Evolutionary conservation across 2,329 filamentous ascomycete species (phyloP).

Genomic region (Cytospora schulzeri): DNA sequence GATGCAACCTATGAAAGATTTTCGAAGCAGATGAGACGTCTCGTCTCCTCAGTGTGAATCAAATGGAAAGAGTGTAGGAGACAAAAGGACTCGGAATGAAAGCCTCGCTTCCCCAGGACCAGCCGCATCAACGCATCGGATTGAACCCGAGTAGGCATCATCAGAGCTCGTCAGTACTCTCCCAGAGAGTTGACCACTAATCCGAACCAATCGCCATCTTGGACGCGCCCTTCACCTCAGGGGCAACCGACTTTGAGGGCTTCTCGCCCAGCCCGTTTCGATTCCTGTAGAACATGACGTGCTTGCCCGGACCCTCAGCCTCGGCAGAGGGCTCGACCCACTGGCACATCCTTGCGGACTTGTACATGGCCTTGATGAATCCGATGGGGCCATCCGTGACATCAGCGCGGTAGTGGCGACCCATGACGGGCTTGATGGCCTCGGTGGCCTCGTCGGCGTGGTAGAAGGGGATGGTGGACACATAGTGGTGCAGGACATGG

Average conservation of each 20-base stretch:
- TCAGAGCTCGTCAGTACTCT: not conserved
- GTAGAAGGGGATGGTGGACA: conserved; percentile 96
- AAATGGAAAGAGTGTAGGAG: not conserved
- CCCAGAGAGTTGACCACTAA: conserved; percentile 1
- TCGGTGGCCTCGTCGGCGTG: conserved; percentile 92
- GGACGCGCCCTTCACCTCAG: not conserved
- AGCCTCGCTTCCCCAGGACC: not conserved
- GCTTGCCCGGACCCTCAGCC: conserved; percentile 77
- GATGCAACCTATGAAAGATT: not conserved
- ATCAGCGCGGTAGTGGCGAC: conserved; percentile 88
- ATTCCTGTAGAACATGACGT: conserved; percentile 94
- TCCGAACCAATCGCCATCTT: not conserved
- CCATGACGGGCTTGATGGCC: conserved; percentile 94
- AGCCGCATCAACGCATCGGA: not conserved
- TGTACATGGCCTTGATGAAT: conserved; percentile 84
- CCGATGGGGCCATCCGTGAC: conserved; percentile 74
- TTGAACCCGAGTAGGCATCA: not conserved
- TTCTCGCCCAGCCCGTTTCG: conserved; percentile 77
- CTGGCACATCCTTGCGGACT: conserved; percentile 82
- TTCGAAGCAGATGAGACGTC: not conserved
- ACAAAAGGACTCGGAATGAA: not conserved
- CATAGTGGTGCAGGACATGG: conserved; percentile 96
- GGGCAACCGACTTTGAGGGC: conserved; percentile 36
- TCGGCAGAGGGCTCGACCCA: conserved; percentile 93
- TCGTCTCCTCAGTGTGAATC: not conserved